Evolutionary conservation across 139 green algal genomes (phyloP).

Genomic region (Volvox africanus): DNA sequence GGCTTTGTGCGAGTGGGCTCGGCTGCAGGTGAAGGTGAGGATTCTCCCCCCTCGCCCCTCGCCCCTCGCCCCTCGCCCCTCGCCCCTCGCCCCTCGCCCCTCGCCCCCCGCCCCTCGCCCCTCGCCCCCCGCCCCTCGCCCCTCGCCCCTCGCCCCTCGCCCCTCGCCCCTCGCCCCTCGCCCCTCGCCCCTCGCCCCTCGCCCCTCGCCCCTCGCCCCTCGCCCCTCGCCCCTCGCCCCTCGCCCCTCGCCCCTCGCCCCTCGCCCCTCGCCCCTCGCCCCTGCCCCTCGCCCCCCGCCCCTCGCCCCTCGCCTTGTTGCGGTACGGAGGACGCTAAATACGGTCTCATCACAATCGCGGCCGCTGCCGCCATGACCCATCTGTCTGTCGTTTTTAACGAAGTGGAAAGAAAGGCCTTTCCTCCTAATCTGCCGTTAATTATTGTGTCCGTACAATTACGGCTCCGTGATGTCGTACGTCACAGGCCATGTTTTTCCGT

Average conservation of each 20-base stretch:
- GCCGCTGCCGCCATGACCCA: too few species aligned
- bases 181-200: neutral
- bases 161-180: neutral
- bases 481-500: constrained; percentile 31
- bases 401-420: too few species aligned
- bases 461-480: too few species aligned
- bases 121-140: neutral
- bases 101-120: neutral
- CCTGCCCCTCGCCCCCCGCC: neutral
- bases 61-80: neutral
- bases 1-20: constrained; percentile 9
- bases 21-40: constrained; percentile 19
- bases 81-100: neutral
- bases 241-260: neutral
- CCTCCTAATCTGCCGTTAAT: too few species aligned
- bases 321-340: too few species aligned
- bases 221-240: neutral
- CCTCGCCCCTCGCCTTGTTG: neutral
- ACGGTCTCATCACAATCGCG: too few species aligned
- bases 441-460: too few species aligned
- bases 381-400: too few species aligned
- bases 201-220: neutral
- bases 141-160: neutral
- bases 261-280: neutral
- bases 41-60: neutral